Evolutionary conservation across 495 filamentous ascomycete species (phyloP).

Genomic region (Penicillium angulare): DNA sequence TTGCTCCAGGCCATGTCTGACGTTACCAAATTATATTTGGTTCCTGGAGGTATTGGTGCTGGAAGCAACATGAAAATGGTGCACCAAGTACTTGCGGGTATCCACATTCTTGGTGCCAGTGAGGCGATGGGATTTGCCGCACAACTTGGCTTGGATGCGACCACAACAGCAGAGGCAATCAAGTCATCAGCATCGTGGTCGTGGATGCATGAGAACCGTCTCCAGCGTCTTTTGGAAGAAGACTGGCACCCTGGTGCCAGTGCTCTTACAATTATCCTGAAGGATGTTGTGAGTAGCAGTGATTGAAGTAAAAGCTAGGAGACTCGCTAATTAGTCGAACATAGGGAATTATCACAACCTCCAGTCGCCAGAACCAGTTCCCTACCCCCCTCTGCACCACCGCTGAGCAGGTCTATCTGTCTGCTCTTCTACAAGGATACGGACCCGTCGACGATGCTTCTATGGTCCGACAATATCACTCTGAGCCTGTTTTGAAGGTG

Average conservation of each 20-base stretch:
- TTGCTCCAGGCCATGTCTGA: slow-evolving; percentile 63
- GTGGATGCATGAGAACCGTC: slow-evolving; percentile 82
- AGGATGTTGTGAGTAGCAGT: slow-evolving; percentile 65
- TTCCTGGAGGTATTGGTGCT: slow-evolving; percentile 69
- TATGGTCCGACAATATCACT: slow-evolving; percentile 61
- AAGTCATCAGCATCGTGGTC: slow-evolving; percentile 60
- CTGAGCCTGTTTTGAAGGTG: slow-evolving; percentile 39
- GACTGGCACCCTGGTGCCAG: slow-evolving; percentile 64
- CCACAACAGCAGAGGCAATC: slow-evolving; percentile 54
- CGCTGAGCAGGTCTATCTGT: slow-evolving; percentile 69
- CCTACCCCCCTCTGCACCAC: slow-evolving; percentile 68
- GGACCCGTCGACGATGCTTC: slow-evolving; percentile 67
- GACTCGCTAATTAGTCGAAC: slow-evolving; percentile 6
- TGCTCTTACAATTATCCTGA: slow-evolving; percentile 74
- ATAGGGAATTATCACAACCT: slow-evolving; percentile 70
- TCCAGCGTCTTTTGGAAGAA: slow-evolving; percentile 64
- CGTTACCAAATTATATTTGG: slow-evolving; percentile 65
- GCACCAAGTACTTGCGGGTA: slow-evolving; percentile 77
- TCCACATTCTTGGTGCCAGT: slow-evolving; percentile 69
- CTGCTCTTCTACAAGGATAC: slow-evolving; percentile 58
- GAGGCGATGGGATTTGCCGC: slow-evolving; percentile 75
- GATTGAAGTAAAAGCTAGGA: background rate
- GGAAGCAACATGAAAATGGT: slow-evolving; percentile 90
- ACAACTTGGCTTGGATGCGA: slow-evolving; percentile 62
- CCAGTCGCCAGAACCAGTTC: slow-evolving; percentile 57